Conservation (phyloP, 306 rosid genomes). For the Urtica urens region DNA sequence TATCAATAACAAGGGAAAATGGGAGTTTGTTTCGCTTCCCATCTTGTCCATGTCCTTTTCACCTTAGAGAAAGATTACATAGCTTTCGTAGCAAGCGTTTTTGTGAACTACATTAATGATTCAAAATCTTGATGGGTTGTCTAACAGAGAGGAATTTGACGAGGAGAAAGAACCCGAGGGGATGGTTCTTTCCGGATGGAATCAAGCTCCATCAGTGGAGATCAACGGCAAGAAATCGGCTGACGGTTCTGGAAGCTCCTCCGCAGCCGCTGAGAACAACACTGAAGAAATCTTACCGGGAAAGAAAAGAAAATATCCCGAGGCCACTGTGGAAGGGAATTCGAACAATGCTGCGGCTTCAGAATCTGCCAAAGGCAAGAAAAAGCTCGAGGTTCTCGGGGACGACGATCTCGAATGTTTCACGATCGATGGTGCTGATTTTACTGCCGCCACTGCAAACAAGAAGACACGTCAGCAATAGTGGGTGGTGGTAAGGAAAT, state of each 20-base stretch:
- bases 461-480: constrained; percentile 54
- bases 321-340: constrained; percentile 15
- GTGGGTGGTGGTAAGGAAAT: no score
- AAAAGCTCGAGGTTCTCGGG: constrained; percentile 47
- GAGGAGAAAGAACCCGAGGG: constrained; percentile 98
- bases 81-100: not conserved
- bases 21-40: no score
- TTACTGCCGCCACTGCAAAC: constrained; percentile 24
- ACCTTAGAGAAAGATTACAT: not conserved
- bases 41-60: no score
- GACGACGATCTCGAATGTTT: constrained; percentile 67
- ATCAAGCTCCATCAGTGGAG: constrained; percentile 42
- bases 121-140: constrained; percentile 6
- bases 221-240: constrained; percentile 34
- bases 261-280: constrained; percentile 31
- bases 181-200: constrained; percentile 89
- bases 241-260: constrained; percentile 48
- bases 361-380: constrained; percentile 23
- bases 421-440: constrained; percentile 43
- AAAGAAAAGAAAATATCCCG: constrained; percentile 57
- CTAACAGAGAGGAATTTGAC: constrained; percentile 77
- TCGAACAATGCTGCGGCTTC: constrained; percentile 23
- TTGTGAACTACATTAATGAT: not conserved
- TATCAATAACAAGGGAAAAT: no score
- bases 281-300: constrained; percentile 16